Evolutionary conservation across 2,329 filamentous ascomycete species (phyloP).

Genomic region (Penicillium sclerotiorum): DNA sequence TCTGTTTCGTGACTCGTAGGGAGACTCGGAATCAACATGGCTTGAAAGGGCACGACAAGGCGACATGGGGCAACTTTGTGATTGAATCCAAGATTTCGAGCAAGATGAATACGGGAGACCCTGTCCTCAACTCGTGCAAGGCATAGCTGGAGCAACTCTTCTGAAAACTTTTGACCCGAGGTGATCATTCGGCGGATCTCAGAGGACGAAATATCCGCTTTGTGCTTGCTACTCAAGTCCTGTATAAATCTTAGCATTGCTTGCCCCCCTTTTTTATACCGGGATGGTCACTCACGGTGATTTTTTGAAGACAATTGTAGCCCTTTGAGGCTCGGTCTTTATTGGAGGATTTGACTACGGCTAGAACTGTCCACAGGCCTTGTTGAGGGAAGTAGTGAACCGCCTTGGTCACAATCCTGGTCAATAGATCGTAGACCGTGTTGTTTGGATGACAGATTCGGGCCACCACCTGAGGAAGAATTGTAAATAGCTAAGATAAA

Average conservation of each 20-base stretch:
- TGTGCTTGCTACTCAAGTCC: conserved; percentile 56
- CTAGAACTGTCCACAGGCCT: conserved; percentile 86
- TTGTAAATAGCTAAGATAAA: conserved; percentile 52
- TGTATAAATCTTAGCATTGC: conserved; percentile 24
- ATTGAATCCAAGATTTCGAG: conserved; percentile 78
- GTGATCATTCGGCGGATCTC: conserved; percentile 74
- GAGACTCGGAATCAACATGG: conserved; percentile 78
- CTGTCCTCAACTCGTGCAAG: conserved; percentile 75
- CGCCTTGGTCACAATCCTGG: conserved; percentile 82
- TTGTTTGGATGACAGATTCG: conserved; percentile 85
- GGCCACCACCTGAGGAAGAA: conserved; percentile 92
- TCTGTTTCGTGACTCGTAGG: conserved; percentile 71
- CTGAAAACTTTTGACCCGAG: conserved; percentile 79
- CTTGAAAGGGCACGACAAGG: conserved; percentile 86
- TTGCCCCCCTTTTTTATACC: not conserved
- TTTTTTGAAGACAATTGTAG: conserved; percentile 44
- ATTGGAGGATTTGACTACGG: conserved; percentile 79
- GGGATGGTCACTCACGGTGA: conserved; percentile 33
- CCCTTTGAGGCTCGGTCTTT: conserved; percentile 66
- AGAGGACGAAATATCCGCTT: conserved; percentile 40
- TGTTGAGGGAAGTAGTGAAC: conserved; percentile 85
- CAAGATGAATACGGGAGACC: conserved; percentile 72
- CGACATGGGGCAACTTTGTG: conserved; percentile 78
- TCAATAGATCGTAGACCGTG: conserved; percentile 75
- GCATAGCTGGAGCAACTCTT: conserved; percentile 78